Evolutionary conservation across 495 filamentous ascomycete species (phyloP).

Genomic region (Neurospora sp.): DNA sequence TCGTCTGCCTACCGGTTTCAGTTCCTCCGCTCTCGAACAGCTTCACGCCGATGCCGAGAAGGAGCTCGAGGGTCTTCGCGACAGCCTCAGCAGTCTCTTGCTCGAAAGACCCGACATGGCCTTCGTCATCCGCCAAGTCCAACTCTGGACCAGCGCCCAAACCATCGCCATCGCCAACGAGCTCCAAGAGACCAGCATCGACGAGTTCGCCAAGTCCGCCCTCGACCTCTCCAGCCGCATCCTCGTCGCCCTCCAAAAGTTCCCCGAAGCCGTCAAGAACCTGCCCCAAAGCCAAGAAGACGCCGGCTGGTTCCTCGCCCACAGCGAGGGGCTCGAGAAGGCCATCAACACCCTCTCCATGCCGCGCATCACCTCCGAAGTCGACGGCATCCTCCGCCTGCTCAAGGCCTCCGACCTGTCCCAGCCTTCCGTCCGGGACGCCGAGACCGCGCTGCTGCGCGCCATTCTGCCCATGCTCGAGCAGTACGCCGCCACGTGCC

Average conservation of each 20-base stretch:
- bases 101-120: slow-evolving; percentile 46
- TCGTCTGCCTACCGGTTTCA: slow-evolving; percentile 43
- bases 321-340: slow-evolving; percentile 46
- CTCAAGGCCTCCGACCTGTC: slow-evolving; percentile 40
- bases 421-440: slow-evolving; percentile 29
- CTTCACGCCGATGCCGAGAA: slow-evolving; percentile 35
- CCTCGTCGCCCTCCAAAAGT: slow-evolving; percentile 63
- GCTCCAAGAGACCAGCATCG: slow-evolving; percentile 6
- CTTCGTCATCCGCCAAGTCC: slow-evolving; percentile 54
- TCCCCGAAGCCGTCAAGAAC: slow-evolving; percentile 38
- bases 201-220: slow-evolving; percentile 39
- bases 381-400: slow-evolving; percentile 37
- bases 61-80: slow-evolving; percentile 34
- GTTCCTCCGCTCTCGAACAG: slow-evolving; percentile 32
- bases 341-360: slow-evolving; percentile 50
- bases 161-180: slow-evolving; percentile 8
- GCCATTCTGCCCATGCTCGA: slow-evolving; percentile 62
- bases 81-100: slow-evolving; percentile 32
- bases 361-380: slow-evolving; percentile 35
- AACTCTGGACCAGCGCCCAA: slow-evolving; percentile 31
- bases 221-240: slow-evolving; percentile 50
- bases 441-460: slow-evolving; percentile 52
- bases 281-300: slow-evolving; percentile 49
- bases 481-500: slow-evolving; percentile 57
- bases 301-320: slow-evolving; percentile 50